These are phyloP conservation scores for Aphanomyces euteiches DNA, from an alignment of 352 stramenopile genomes.

Conservation along the genomic window DNA sequence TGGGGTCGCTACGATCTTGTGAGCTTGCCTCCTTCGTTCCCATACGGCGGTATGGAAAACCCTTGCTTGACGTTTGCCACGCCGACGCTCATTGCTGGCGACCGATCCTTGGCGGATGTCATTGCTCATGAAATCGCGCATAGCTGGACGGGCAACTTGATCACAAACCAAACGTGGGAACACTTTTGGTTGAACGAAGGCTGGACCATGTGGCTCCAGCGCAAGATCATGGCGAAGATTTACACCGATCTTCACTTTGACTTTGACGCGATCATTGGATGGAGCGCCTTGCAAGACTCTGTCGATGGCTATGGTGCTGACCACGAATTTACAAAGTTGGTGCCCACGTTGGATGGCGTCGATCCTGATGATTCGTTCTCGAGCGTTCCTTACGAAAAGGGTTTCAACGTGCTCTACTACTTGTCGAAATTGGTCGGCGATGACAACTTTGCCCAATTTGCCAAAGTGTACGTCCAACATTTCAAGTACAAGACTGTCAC, in stretches of 20 bases:
- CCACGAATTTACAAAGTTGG: conserved; percentile 86
- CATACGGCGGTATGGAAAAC: conserved; percentile 99
- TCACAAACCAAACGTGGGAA: conserved; percentile 81
- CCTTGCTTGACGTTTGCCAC: conserved; percentile 86
- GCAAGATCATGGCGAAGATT: conserved; percentile 49
- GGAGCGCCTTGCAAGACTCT: conserved; percentile 43
- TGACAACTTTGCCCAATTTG: conserved; percentile 72
- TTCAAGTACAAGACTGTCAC: conserved; percentile 89
- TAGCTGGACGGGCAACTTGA: conserved; percentile 73
- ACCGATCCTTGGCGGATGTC: conserved; percentile 64
- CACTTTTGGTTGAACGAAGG: conserved; percentile 87
- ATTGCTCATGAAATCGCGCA: conserved; percentile 81
- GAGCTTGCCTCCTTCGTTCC: conserved; percentile 85
- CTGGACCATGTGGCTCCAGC: conserved; percentile 72
- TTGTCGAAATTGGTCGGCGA: conserved; percentile 37
- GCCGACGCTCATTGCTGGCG: conserved; percentile 66
- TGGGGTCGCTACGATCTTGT: conserved; percentile 84
- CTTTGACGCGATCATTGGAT: conserved; percentile 50
- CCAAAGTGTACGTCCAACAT: conserved; percentile 85
- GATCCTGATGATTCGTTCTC: conserved; percentile 97
- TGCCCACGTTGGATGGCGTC: conserved; percentile 78
- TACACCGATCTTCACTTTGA: conserved; percentile 38
- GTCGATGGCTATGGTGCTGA: conserved; percentile 50
- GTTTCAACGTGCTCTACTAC: conserved; percentile 55
- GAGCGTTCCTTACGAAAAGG: conserved; percentile 95